Base-by-base conservation (phyloP, 2,329 filamentous ascomycete species). In the Talaromyces sp. region DNA sequence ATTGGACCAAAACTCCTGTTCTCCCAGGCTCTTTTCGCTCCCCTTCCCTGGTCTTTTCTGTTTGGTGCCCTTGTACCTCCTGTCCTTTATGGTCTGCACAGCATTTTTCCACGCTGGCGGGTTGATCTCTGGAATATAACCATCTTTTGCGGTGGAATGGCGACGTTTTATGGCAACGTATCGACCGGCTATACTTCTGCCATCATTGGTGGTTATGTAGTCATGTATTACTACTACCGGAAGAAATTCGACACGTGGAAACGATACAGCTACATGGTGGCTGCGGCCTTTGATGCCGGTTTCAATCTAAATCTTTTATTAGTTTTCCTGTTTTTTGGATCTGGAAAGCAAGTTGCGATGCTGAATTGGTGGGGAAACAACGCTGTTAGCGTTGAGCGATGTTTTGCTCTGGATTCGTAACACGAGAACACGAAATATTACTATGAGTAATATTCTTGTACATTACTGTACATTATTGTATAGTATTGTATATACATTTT, bases 311-410 rank as follows among this genome's bases (percentile, higher is more conserved):
- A 85, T 64, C 80, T 86, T 79, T 65, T 88, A 63, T 73, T 87
- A 19, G 81, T 86, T n/a, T 87, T 87, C 69, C 68, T 87, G 62
- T 82, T 81, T 63, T 85, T 87, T 65, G 82, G 83, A 1, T 80
- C 81, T 7, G 84, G 79, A 0, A 85, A 82, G 73, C 76, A 84
- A 33, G 72, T 86, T 8, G 76, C 72, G 17, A 87, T 87, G 84
- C 84, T 84, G n/a, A 69, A 84, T 63, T 87, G 85, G 85, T 87
- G 84, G 84, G 85, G 85, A 0, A 87, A 87, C 66, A 81, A 85
- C 65, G 77, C 72, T 30, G 73, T 77, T 7, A 72, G 69, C n/a
- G 81, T 82, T 51, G 85, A 87, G 72, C 77, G 84, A 59, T 87
- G 85, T 69, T 87, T 87, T 76, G 82, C 82, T 2, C 64, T 84